A percentile compares a stretch with the other conserved stretches of the same genome.
phyloP scores from a whole-genome alignment of 129 eudicot species.

The Cynara cardunculus region DNA sequence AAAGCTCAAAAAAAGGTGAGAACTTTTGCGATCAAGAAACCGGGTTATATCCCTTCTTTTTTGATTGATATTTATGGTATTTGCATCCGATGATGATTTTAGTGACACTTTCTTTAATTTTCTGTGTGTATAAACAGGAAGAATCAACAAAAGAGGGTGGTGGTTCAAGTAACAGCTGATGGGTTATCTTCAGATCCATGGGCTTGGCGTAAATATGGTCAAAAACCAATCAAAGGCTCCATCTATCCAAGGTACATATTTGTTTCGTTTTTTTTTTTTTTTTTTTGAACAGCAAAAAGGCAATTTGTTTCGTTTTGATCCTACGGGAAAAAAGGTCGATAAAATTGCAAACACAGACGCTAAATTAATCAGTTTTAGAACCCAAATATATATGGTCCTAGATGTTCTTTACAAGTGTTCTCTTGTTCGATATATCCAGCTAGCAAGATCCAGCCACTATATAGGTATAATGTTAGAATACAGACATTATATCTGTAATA shows the following conservation, averaged over 20 bases:
- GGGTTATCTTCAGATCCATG: conserved; percentile 73
- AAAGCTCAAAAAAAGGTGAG: conserved; percentile 62
- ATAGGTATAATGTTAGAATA: neutral
- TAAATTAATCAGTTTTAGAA: neutral
- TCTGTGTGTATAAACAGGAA: conserved; percentile 44
- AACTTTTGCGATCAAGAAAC: neutral
- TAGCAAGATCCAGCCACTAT: neutral
- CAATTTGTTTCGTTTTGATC: neutral
- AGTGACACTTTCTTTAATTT: conserved; percentile 6
- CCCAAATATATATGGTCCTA: neutral
- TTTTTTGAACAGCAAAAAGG: too few species aligned
- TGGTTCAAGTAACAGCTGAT: conserved; percentile 61
- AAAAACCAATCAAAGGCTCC: conserved; percentile 90
- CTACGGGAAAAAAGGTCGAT: neutral
- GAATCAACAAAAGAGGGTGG: conserved; percentile 69
- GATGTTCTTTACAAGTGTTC: neutral
- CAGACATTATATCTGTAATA: neutral
- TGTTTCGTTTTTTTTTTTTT: neutral
- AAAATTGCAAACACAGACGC: neutral
- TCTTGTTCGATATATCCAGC: neutral
- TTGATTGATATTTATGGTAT: neutral
- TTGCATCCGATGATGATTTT: neutral
- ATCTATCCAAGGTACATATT: conserved; percentile 80
- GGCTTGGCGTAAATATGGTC: conserved; percentile 99
- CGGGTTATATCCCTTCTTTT: neutral